Conservation (phyloP, 768 basidiomycete species). For the Hypholoma fasciculare region DNA sequence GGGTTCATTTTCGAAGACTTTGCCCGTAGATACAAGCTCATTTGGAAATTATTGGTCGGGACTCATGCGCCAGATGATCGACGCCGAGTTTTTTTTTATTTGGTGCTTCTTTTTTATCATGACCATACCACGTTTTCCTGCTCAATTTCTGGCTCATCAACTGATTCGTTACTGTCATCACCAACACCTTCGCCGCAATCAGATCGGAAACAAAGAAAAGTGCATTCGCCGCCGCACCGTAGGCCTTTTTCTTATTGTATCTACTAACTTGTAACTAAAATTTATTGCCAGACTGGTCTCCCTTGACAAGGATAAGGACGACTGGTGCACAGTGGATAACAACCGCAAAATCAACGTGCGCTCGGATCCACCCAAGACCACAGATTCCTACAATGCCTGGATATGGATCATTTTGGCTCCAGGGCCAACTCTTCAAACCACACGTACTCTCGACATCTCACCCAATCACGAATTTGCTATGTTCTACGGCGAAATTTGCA, state of each 20-base stretch:
- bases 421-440: conserved; percentile 73
- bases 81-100: conserved; percentile 87
- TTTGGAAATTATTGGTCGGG: conserved; percentile 57
- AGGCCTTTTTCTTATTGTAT: conserved; percentile 22
- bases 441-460: conserved; percentile 53
- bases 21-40: background rate
- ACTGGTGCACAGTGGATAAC: conserved; percentile 55
- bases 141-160: conserved; percentile 96
- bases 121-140: conserved; percentile 76
- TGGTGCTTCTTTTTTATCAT: conserved; percentile 87
- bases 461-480: conserved; percentile 45
- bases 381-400: conserved; percentile 63
- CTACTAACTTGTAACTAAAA: background rate
- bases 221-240: conserved; percentile 87
- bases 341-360: conserved; percentile 38
- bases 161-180: conserved; percentile 93
- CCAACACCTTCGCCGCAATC: conserved; percentile 89
- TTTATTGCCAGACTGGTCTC: conserved; percentile 26
- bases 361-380: conserved; percentile 48
- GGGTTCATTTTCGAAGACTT: conserved; percentile 41
- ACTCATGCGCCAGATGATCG: conserved; percentile 87
- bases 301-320: conserved; percentile 59
- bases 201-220: conserved; percentile 83
- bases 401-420: conserved; percentile 76
- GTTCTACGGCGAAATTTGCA: conserved; percentile 67